A percentile compares a stretch with the other conserved stretches of the same genome.
phyloP scores from a whole-genome alignment of 2,329 filamentous ascomycete genomes.

The Nannizziopsis arthrosporioides region DNA sequence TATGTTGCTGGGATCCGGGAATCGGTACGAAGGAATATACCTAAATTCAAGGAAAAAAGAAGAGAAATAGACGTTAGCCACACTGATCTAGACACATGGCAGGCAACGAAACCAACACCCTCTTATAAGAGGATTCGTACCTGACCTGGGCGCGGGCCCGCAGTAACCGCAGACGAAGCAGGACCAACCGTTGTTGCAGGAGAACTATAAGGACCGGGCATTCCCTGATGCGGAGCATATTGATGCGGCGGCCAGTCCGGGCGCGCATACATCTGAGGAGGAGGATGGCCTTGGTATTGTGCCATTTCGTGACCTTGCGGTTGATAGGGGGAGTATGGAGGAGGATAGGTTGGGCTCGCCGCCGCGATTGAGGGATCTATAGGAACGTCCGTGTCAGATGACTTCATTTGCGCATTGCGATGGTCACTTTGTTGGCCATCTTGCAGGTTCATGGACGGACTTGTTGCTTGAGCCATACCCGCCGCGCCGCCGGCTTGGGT shows the following conservation, averaged over 20 bases:
- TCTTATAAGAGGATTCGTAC: constrained; percentile 37
- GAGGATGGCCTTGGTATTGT: constrained; percentile 47
- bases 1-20: constrained; percentile 92
- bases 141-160: constrained; percentile 50
- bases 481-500: constrained; percentile 62
- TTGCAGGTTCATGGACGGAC: constrained; percentile 77
- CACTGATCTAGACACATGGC: constrained; percentile 5
- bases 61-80: constrained; percentile 12
- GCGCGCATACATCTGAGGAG: constrained; percentile 39
- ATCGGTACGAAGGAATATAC: constrained; percentile 98
- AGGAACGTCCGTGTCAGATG: constrained; percentile 89
- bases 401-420: constrained; percentile 61
- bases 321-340: constrained; percentile 77
- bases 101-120: constrained; percentile 10
- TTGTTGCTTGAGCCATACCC: constrained; percentile 98
- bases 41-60: constrained; percentile 35
- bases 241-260: constrained; percentile 38
- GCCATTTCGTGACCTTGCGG: constrained; percentile 75
- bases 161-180: constrained; percentile 48
- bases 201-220: constrained; percentile 39
- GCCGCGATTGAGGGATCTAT: constrained; percentile 98
- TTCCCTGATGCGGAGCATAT: constrained; percentile 36
- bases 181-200: constrained; percentile 48
- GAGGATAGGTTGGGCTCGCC: constrained; percentile 81
- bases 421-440: constrained; percentile 63